Base-by-base conservation (phyloP, 2,329 filamentous ascomycete genomes). In the Alternaria postmessia region DNA sequence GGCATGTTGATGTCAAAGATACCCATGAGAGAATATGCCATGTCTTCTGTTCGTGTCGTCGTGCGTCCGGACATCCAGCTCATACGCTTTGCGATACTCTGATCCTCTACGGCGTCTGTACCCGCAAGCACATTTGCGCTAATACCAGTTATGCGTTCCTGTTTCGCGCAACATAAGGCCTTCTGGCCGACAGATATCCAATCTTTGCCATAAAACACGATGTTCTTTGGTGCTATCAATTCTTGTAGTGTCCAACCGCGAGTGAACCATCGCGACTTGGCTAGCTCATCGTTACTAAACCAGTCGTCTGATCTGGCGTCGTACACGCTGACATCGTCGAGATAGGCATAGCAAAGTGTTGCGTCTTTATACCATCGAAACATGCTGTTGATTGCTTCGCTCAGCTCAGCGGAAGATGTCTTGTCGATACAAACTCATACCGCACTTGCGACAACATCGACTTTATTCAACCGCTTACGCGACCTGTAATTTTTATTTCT, bases 1-100 rank as follows among this genome's bases (percentile, higher is more conserved):
- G 68, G 57, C 66, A 78, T 74, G 36, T 70, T 64, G 14, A 78
- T 57, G 7, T 42, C 51, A 14, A 54, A 54, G 6, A 54, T 54
- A 3, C 51, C 51, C 20, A 54, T 16, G 1, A 54, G 30, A 8
- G 20, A 54, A 14, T 46, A 54, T 2, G 41, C 41, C 41, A 54
- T 18, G 5, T 54, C 51, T 22, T 54, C 51, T 24, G 20, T 4
- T 44, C 51, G 8, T 36, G 51, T 54, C 3, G 51, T 54, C 0
- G 3, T 24, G 28, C 51, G 51, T 1, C 12, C 4, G 0, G 39
- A 20, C 41, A 54, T 54, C 51, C 51, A 54, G 6, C 51, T 54
- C 51, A 54, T 46, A 7, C 51, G 39, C 20, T 54, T 26, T 7
- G 51, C 51, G 1, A 54, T 16, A 14, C 51, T 54, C n/a, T 54